Percentiles rank a stretch among this genome's conserved stretches.
Conservation (phyloP, 805 yeast genomes). For the Kuraishia capsulata region DNA sequence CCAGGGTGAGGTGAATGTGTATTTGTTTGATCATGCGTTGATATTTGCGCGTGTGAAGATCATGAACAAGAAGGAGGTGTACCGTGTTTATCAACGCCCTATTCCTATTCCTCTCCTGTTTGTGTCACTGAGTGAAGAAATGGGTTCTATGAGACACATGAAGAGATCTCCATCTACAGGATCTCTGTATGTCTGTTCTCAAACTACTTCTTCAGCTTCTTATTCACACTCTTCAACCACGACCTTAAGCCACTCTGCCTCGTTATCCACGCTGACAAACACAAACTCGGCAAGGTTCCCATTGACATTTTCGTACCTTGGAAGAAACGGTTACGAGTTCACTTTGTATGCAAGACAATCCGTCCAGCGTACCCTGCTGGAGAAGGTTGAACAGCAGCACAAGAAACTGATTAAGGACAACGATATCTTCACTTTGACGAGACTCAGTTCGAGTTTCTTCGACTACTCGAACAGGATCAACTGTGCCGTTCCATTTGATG, state of each 20-base stretch:
- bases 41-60: constrained; percentile 79
- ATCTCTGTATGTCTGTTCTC: constrained; percentile 5
- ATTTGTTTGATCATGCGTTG: constrained; percentile 80
- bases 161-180: constrained; percentile 30
- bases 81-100: constrained; percentile 85
- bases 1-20: constrained; percentile 76
- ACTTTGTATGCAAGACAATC: constrained; percentile 42
- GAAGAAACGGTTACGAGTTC: constrained; percentile 44
- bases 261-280: neutral
- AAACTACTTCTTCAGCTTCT: neutral
- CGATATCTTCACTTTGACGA: constrained; percentile 71
- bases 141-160: constrained; percentile 47
- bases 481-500: constrained; percentile 90
- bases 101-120: constrained; percentile 72
- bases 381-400: constrained; percentile 75
- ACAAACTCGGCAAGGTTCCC: constrained; percentile 26
- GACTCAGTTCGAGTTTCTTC: constrained; percentile 68
- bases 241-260: neutral
- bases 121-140: constrained; percentile 70
- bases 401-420: constrained; percentile 58
- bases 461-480: constrained; percentile 70
- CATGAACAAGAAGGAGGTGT: constrained; percentile 84
- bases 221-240: constrained; percentile 8
- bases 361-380: constrained; percentile 73
- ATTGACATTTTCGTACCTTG: constrained; percentile 42